These are phyloP conservation scores for Angophora floribunda DNA, from an alignment of 345 rosid genomes.

Conservation along the genomic window DNA sequence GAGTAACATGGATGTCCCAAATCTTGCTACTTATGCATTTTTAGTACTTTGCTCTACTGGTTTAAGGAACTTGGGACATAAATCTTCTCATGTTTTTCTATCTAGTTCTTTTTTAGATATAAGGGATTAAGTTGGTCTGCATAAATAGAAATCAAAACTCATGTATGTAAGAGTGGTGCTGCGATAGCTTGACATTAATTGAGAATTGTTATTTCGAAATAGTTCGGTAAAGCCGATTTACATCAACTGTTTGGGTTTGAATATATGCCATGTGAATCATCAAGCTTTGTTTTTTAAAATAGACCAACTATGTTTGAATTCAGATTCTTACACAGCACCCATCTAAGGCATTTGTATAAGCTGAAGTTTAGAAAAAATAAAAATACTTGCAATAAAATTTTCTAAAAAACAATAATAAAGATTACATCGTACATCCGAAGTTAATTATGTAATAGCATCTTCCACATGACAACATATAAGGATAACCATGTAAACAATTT, in stretches of 20 bases:
- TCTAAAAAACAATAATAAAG: not conserved
- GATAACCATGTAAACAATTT: not conserved
- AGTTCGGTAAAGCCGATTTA: not conserved
- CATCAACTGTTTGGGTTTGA: not conserved
- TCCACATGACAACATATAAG: not conserved
- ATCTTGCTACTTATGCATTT: not conserved
- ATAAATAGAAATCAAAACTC: not conserved
- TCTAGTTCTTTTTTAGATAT: not conserved
- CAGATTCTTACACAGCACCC: not conserved
- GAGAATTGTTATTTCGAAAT: not conserved
- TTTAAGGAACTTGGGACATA: not conserved
- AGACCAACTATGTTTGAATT: not conserved
- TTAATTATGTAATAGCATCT: not conserved
- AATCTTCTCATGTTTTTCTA: not conserved
- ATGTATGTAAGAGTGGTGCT: not conserved
- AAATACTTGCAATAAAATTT: not conserved
- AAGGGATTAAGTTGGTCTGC: not conserved
- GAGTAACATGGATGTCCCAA: not conserved
- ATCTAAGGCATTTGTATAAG: not conserved
- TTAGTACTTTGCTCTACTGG: not conserved
- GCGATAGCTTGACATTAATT: not conserved
- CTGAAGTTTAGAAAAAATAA: not conserved
- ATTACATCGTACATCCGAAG: not conserved
- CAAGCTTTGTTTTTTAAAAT: not conserved
- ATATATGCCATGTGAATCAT: not conserved